Evolutionary conservation across 2,329 filamentous ascomycete genomes (phyloP).

Genomic region (Fusarium sp.): DNA sequence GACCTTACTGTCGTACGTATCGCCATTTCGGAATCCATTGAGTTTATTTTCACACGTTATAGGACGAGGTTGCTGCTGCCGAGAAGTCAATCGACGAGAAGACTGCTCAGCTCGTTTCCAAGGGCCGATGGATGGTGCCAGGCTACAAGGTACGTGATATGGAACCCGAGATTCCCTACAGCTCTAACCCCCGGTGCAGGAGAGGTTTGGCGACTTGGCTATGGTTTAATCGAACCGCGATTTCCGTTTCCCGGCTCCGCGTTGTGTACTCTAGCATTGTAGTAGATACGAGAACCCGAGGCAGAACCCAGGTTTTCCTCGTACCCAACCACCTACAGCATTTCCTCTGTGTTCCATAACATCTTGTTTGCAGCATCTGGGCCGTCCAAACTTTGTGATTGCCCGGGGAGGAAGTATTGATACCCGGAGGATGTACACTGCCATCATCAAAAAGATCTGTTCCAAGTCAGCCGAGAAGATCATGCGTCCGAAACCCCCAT

Average conservation of each 20-base stretch:
- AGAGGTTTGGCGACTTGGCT: constrained; percentile 99
- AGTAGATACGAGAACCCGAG: constrained; percentile 73
- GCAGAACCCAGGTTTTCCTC: constrained; percentile 54
- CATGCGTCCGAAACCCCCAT: not conserved
- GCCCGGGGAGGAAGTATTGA: not conserved
- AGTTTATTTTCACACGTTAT: constrained; percentile 49
- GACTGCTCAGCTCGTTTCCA: constrained; percentile 93
- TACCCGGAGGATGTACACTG: not conserved
- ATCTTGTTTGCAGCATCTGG: constrained; percentile 5
- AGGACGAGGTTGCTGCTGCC: constrained; percentile 96
- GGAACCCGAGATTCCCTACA: not conserved
- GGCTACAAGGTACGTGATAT: constrained; percentile 90
- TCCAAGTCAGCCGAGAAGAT: not conserved
- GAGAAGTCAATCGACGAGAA: constrained; percentile 98
- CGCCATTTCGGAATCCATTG: constrained; percentile 4
- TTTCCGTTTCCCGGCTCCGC: constrained; percentile 61
- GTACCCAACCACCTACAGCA: constrained; percentile 48
- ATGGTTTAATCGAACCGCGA: constrained; percentile 79
- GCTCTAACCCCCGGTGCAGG: constrained; percentile 74
- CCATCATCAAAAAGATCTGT: not conserved
- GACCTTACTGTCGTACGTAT: constrained; percentile 95
- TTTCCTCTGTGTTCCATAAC: constrained; percentile 44
- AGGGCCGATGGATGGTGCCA: constrained; percentile 97
- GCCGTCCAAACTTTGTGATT: constrained; percentile 7
- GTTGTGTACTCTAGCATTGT: constrained; percentile 80